Evolutionary conservation across 2,329 filamentous ascomycete genomes (phyloP).

Genomic region (Diplodia scrobiculata): DNA sequence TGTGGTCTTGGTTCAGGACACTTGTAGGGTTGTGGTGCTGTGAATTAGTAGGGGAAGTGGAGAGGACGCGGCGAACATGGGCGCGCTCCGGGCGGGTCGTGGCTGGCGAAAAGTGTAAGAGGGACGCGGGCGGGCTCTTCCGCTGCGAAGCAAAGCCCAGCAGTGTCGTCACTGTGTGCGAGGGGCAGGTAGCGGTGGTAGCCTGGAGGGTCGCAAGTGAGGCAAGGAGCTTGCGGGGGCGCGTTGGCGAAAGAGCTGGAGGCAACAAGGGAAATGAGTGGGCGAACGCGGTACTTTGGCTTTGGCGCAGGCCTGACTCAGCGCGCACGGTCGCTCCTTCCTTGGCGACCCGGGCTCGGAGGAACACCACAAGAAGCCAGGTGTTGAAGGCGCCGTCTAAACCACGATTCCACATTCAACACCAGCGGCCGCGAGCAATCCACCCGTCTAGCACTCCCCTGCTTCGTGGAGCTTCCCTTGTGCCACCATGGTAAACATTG

Average conservation of each 20-base stretch:
- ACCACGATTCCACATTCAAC: neutral
- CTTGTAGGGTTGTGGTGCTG: slow-evolving; percentile 18
- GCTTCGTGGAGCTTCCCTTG: neutral
- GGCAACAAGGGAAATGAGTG: slow-evolving; percentile 26
- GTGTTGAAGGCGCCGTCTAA: slow-evolving; percentile 23
- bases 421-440: neutral
- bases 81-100: slow-evolving; percentile 3
- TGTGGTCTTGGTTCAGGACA: slow-evolving; percentile 4
- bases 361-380: slow-evolving; percentile 27
- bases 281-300: slow-evolving; percentile 16
- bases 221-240: slow-evolving; percentile 15
- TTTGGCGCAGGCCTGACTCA: slow-evolving; percentile 15
- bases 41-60: slow-evolving; percentile 25
- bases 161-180: neutral
- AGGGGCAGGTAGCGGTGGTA: neutral
- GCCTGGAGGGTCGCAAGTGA: slow-evolving; percentile 18
- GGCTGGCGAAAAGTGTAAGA: slow-evolving; percentile 6
- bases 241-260: slow-evolving; percentile 20
- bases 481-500: slow-evolving; percentile 18
- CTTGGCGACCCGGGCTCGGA: slow-evolving; percentile 18
- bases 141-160: neutral
- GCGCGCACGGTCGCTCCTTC: slow-evolving; percentile 20
- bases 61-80: slow-evolving; percentile 19
- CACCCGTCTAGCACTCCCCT: neutral
- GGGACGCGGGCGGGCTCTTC: neutral